phyloP scores from a whole-genome alignment of 305 asterid species.

The Striga hermonthica region DNA sequence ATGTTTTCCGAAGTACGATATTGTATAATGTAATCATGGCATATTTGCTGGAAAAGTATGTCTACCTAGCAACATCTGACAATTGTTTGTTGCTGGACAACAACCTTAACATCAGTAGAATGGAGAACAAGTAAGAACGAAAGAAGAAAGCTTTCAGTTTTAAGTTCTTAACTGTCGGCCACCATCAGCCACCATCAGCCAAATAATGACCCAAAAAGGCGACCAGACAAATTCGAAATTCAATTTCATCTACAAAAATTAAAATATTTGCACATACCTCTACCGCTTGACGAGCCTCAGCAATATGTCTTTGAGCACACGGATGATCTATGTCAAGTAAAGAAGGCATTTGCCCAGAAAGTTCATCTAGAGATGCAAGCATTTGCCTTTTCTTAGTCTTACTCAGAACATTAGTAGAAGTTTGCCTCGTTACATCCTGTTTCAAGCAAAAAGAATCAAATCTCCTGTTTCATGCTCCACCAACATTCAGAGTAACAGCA shows the following conservation, averaged over 20 bases:
- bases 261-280: slow-evolving; percentile 55
- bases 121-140: too few species aligned
- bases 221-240: slow-evolving; percentile 24
- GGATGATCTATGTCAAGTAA: slow-evolving; percentile 94
- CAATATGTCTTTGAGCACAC: slow-evolving; percentile 81
- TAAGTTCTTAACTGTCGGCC: too few species aligned
- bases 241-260: slow-evolving; percentile 9
- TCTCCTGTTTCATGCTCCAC: slow-evolving; percentile 28
- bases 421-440: slow-evolving; percentile 82
- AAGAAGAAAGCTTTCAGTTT: too few species aligned
- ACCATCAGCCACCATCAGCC: not conserved
- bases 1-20: too few species aligned
- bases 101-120: too few species aligned
- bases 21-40: too few species aligned
- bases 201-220: slow-evolving; percentile 14
- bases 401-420: slow-evolving; percentile 60
- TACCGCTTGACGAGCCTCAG: slow-evolving; percentile 72
- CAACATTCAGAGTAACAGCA: slow-evolving; percentile 23
- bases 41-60: too few species aligned
- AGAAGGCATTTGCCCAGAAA: slow-evolving; percentile 86
- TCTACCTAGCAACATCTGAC: too few species aligned
- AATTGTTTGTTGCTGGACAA: too few species aligned
- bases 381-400: slow-evolving; percentile 78
- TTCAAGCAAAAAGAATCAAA: slow-evolving; percentile 25
- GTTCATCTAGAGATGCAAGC: slow-evolving; percentile 79